Percentiles rank a stretch among this genome's conserved stretches.
These are phyloP conservation scores for Trypanosomatidae sp. DNA, from an alignment of 208 protist genomes.

Conservation along the genomic window DNA sequence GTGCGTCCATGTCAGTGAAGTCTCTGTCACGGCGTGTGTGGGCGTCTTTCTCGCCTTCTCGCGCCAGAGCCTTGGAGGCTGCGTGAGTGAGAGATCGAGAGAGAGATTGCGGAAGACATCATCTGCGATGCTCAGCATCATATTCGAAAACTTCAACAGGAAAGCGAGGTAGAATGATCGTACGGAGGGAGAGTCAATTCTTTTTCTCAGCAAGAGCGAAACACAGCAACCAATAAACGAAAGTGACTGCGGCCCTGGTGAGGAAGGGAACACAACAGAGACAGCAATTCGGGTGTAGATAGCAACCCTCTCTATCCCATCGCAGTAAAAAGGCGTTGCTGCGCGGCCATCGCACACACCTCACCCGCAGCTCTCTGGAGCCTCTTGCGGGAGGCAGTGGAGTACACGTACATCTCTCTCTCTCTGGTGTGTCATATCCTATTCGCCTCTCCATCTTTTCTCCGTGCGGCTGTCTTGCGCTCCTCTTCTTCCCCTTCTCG, in stretches of 20 bases:
- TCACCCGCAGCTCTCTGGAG: neutral
- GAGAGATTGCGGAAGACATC: neutral
- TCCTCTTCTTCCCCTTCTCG: neutral
- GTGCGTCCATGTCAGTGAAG: neutral
- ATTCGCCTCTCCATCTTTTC: constrained; percentile 8
- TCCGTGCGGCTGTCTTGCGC: neutral
- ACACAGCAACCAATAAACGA: neutral
- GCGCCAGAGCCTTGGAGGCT: too few relatives aligned
- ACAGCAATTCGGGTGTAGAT: neutral
- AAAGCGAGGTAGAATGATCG: neutral
- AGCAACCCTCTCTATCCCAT: neutral
- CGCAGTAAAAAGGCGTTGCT: too few relatives aligned
- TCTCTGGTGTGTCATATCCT: neutral
- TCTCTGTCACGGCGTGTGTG: neutral
- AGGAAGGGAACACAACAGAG: neutral
- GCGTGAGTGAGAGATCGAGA: too few relatives aligned
- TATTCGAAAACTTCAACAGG: neutral
- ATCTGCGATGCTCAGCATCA: neutral
- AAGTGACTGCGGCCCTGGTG: neutral
- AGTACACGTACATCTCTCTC: neutral
- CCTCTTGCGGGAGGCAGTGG: neutral
- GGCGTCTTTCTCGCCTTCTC: neutral
- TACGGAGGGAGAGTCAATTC: neutral
- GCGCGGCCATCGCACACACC: neutral
- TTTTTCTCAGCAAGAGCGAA: neutral